phyloP scores from a whole-genome alignment of 2,329 filamentous ascomycete species.

The Penicillium italicum region DNA sequence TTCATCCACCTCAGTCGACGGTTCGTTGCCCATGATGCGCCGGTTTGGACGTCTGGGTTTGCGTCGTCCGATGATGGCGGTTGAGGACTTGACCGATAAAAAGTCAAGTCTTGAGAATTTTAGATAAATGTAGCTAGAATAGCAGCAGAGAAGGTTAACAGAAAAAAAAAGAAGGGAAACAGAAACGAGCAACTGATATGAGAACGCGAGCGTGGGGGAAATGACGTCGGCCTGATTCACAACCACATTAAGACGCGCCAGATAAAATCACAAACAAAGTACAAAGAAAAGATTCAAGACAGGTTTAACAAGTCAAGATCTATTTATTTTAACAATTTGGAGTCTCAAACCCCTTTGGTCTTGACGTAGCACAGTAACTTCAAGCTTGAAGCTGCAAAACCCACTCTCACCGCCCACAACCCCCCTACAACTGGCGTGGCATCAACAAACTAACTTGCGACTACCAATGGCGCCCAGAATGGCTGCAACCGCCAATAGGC shows the following conservation, averaged over 20 bases:
- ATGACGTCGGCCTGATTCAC: conserved; percentile 16
- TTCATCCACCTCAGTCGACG: conserved; percentile 64
- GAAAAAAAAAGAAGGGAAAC: neutral
- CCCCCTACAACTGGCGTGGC: conserved; percentile 12
- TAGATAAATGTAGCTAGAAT: neutral
- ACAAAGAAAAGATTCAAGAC: neutral
- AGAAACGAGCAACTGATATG: conserved; percentile 1
- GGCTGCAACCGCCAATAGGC: conserved; percentile 28
- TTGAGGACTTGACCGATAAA: neutral
- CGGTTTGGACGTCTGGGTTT: conserved; percentile 20
- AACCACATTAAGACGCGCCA: neutral
- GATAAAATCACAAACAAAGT: neutral
- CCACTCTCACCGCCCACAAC: conserved; percentile 15
- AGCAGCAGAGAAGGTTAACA: neutral
- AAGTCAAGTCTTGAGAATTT: neutral
- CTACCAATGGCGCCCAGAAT: conserved; percentile 11
- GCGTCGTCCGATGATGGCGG: conserved; percentile 22
- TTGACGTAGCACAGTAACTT: neutral
- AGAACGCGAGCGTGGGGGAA: conserved; percentile 3
- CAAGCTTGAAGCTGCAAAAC: neutral
- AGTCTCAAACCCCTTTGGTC: neutral
- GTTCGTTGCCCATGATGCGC: conserved; percentile 75
- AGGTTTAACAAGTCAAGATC: neutral
- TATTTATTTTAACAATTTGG: neutral
- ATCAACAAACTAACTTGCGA: conserved; percentile 11